Percentiles rank a stretch among this genome's conserved stretches.
Conservation (phyloP, 1,139 yeast genomes). For the Magnusiomyces clavatus region DNA sequence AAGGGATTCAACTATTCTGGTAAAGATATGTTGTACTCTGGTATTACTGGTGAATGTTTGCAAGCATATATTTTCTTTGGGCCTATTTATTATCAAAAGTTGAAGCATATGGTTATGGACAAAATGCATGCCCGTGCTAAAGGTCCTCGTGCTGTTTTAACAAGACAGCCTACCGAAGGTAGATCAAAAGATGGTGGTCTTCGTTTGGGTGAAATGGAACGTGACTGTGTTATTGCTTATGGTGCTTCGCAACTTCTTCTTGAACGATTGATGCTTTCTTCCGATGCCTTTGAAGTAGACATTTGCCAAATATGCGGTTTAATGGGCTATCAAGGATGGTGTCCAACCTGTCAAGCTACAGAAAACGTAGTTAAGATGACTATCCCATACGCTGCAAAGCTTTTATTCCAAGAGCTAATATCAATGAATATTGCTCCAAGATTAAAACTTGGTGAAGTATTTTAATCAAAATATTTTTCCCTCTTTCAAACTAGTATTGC, state of each 20-base stretch:
- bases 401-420: constrained; percentile 88
- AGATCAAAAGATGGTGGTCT: constrained; percentile 98
- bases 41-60: constrained; percentile 94
- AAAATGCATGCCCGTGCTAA: constrained; percentile 99
- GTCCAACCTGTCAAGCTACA: constrained; percentile 86
- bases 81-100: constrained; percentile 93
- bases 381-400: constrained; percentile 95
- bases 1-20: constrained; percentile 94
- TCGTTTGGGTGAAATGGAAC: constrained; percentile 98
- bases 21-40: constrained; percentile 96
- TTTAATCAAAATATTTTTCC: constrained; percentile 23
- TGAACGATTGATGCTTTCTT: constrained; percentile 92
- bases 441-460: constrained; percentile 79
- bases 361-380: constrained; percentile 89
- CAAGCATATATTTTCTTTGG: constrained; percentile 98
- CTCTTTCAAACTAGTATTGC: too few species aligned
- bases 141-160: constrained; percentile 96
- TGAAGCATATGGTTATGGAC: constrained; percentile 98
- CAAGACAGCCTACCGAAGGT: constrained; percentile 99
- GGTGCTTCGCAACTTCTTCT: constrained; percentile 94
- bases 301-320: constrained; percentile 94
- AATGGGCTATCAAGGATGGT: constrained; percentile 97
- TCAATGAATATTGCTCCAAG: constrained; percentile 98
- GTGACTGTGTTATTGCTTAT: constrained; percentile 98
- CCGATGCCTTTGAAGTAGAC: constrained; percentile 97